Percentiles rank a stretch among this genome's conserved stretches.
These are phyloP conservation scores for Achaetomium macrosporum DNA, from an alignment of 2,329 filamentous ascomycete species.

Conservation along the genomic window DNA sequence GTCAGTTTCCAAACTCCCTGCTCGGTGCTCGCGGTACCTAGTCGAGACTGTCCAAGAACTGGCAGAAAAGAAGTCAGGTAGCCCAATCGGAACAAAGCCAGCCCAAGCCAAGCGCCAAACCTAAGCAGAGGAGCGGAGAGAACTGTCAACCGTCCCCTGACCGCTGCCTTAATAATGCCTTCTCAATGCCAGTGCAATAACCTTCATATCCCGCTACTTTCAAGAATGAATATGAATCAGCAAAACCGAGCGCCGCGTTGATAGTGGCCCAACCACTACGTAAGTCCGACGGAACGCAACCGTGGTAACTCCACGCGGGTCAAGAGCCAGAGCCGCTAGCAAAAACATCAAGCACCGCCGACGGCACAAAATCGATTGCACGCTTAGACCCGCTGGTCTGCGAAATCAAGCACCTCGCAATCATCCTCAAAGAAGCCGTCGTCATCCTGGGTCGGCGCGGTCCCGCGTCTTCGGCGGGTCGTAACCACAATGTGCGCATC, in stretches of 20 bases:
- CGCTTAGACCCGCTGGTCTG: constrained; percentile 56
- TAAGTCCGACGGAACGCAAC: background rate
- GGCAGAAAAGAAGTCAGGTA: background rate
- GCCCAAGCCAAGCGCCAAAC: constrained; percentile 10
- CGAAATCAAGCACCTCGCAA: constrained; percentile 86
- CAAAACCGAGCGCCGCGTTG: background rate
- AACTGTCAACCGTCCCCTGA: background rate
- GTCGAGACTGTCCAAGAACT: background rate
- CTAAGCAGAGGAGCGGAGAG: constrained; percentile 5
- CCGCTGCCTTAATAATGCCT: background rate
- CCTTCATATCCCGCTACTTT: constrained; percentile 1
- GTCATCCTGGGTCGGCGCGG: constrained; percentile 50
- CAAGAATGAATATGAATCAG: background rate
- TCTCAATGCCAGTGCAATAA: background rate
- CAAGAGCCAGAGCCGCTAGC: too few species aligned
- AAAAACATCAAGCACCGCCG: background rate
- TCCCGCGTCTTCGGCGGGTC: constrained; percentile 62
- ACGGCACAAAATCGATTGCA: background rate
- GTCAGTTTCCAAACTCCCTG: background rate
- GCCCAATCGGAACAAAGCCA: background rate
- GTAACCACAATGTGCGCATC: constrained; percentile 78
- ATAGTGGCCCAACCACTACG: background rate
- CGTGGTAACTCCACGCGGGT: background rate
- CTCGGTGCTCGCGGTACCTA: background rate
- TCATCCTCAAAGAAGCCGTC: constrained; percentile 89